Evolutionary conservation across 2,329 filamentous ascomycete genomes (phyloP).

Genomic region (Diaporthe sp.): DNA sequence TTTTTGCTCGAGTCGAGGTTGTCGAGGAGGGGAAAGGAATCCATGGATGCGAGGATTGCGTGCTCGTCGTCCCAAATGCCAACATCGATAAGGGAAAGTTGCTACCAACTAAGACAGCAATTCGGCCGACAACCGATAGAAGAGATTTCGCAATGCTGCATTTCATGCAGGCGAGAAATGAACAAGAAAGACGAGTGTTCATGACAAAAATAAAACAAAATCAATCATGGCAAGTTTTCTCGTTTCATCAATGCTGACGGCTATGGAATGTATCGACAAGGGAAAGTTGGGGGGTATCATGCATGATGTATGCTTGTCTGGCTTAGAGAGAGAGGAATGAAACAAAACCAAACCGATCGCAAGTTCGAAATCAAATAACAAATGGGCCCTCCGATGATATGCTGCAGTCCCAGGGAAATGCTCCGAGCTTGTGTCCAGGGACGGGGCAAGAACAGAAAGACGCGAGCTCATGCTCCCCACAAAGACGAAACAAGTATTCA

Average conservation of each 20-base stretch:
- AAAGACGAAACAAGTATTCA: neutral
- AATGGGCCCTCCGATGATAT: constrained; percentile 7
- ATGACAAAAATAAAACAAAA: neutral
- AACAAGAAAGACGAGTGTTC: neutral
- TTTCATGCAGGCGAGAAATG: neutral
- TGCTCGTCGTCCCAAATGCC: constrained; percentile 37
- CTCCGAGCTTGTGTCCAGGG: constrained; percentile 7
- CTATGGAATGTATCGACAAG: constrained; percentile 34
- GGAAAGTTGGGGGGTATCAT: constrained; percentile 40
- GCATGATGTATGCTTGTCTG: constrained; percentile 28
- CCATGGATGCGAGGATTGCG: constrained; percentile 34
- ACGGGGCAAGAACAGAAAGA: neutral
- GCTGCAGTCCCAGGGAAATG: constrained; percentile 15
- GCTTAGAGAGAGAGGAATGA: neutral
- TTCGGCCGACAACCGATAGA: neutral
- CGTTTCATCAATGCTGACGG: constrained; percentile 24
- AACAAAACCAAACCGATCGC: neutral
- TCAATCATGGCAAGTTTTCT: neutral
- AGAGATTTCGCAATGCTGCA: neutral
- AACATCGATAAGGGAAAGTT: constrained; percentile 38
- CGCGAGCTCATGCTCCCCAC: constrained; percentile 15
- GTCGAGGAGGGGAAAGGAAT: neutral
- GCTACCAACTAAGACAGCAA: constrained; percentile 19
- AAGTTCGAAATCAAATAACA: constrained; percentile 5
- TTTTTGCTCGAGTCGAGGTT: constrained; percentile 23